Conservation (phyloP, 2,329 filamentous ascomycete species). For the Clonostachys rhizophaga region DNA sequence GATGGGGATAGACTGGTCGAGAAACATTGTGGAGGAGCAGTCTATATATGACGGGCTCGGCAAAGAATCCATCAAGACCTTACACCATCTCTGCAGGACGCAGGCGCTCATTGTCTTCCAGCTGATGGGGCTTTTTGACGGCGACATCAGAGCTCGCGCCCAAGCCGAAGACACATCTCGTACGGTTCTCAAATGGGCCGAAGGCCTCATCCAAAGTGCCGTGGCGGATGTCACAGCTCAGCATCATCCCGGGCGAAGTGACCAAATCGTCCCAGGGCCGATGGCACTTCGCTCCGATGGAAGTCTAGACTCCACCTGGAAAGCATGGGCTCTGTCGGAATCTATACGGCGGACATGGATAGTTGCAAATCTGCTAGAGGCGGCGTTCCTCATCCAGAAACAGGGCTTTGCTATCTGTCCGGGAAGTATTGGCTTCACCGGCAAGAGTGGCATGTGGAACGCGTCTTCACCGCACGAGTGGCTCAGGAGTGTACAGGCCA, state of each 20-base stretch:
- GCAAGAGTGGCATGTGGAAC: constrained; percentile 10
- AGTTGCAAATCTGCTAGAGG: constrained; percentile 5
- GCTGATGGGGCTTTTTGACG: constrained; percentile 5
- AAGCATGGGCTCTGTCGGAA: constrained; percentile 14
- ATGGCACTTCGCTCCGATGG: background rate
- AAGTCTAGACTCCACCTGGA: constrained; percentile 6
- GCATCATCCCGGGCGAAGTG: background rate
- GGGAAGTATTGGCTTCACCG: constrained; percentile 12
- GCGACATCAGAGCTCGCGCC: constrained; percentile 2
- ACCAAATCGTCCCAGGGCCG: background rate
- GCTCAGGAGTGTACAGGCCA: background rate
- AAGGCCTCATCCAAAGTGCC: background rate
- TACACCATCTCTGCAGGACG: constrained; percentile 2
- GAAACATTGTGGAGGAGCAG: constrained; percentile 2
- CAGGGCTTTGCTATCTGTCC: constrained; percentile 6
- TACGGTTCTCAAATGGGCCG: constrained; percentile 1
- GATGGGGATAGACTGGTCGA: background rate
- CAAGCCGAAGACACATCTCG: background rate
- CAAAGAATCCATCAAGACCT: background rate
- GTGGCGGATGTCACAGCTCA: background rate
- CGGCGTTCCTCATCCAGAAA: constrained; percentile 7
- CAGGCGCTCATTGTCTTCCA: constrained; percentile 3
- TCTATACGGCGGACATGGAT: constrained; percentile 13
- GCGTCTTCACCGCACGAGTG: constrained; percentile 7
- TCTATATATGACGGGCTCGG: background rate